Evolutionary conservation across 2,329 filamentous ascomycete genomes (phyloP), one percentile per base, ranked within the genome.

Genomic region (Cordyceps farinosa): DNA sequence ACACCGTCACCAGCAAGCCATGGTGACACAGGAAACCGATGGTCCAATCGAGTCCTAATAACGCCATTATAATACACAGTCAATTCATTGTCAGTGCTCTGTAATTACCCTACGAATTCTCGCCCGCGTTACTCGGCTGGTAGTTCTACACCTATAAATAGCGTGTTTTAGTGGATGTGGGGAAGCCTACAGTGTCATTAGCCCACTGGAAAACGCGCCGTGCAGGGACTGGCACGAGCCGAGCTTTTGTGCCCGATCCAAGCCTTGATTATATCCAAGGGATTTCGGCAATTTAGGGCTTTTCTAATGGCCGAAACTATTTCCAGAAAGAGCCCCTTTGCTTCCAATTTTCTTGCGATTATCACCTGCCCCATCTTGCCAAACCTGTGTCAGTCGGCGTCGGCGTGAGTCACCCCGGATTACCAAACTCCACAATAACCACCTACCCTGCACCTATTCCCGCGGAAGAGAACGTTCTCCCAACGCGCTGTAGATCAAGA

Each of bases 341-440:
- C 34, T 36, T 54, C 17, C 34, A 54, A 10, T 9, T 22, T 22
- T 13, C 15, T 34, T 30, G 22, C 36, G 10, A 22, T 53, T 29
- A 17, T 53, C 32, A 36, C 32, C 27, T 15, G 47, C 47, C 3
- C 5, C 50, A 6, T 15, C 9, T 7, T 29, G 6, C 36, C 45
- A 42, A 11, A 40, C 44, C 15, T 53, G 50, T 45, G 60, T 56
- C 60, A 56, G 36, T 58, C 48, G 27, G 53, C 53, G 32, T 58
- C 66, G 66, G 66, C 62, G 66, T 67, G 66, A 67, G 65, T 67
- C 66, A 67, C 63, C 30, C 50, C 52, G 44, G 27, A 15, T 10
- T 10, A 8, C 22, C 27, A 10, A 22, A 27, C 60, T 42, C 60
- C 60, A 50, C 60, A 38, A 22, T 40, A 5, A 27, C 42, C 22